A percentile compares a stretch with the other conserved stretches of the same genome.
phyloP scores from a whole-genome alignment of 2,329 filamentous ascomycete species.

The Trichoderma koningii region DNA sequence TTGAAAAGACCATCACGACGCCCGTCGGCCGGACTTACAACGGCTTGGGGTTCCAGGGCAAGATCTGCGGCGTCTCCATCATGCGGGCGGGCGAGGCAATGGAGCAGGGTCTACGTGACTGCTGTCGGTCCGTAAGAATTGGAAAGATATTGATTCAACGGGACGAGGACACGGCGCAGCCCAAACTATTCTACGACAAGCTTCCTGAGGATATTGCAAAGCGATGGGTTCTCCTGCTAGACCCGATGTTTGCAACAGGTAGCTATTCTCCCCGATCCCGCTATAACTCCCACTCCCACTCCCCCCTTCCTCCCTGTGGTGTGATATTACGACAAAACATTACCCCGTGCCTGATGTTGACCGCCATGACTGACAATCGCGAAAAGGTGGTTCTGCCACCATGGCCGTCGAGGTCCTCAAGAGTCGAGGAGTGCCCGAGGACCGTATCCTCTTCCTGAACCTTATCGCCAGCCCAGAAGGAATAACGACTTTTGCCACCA shows the following conservation, averaged over 20 bases:
- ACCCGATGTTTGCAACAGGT: constrained; percentile 99
- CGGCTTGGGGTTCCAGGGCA: constrained; percentile 93
- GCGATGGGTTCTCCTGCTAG: constrained; percentile 88
- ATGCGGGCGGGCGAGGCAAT: constrained; percentile 98
- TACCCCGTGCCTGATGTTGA: neutral
- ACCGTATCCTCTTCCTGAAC: constrained; percentile 94
- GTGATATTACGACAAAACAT: neutral
- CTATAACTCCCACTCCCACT: neutral
- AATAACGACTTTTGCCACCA: constrained; percentile 82
- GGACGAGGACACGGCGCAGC: constrained; percentile 90
- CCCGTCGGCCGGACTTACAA: constrained; percentile 86
- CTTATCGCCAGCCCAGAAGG: constrained; percentile 96
- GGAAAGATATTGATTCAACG: constrained; percentile 98
- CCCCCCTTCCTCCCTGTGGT: neutral
- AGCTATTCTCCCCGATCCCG: constrained; percentile 28
- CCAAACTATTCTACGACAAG: constrained; percentile 97
- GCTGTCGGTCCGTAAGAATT: constrained; percentile 95
- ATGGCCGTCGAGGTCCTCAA: constrained; percentile 96
- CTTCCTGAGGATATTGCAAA: constrained; percentile 90
- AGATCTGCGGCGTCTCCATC: constrained; percentile 97
- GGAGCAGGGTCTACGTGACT: constrained; percentile 95
- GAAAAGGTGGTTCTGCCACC: constrained; percentile 82
- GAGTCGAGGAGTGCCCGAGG: constrained; percentile 86
- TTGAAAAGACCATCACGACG: constrained; percentile 85
- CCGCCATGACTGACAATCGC: constrained; percentile 15